Percentiles rank a stretch among this genome's conserved stretches.
Evolutionary conservation across 2,329 filamentous ascomycete genomes (phyloP).

Genomic region (Furcasterigmium sp.): DNA sequence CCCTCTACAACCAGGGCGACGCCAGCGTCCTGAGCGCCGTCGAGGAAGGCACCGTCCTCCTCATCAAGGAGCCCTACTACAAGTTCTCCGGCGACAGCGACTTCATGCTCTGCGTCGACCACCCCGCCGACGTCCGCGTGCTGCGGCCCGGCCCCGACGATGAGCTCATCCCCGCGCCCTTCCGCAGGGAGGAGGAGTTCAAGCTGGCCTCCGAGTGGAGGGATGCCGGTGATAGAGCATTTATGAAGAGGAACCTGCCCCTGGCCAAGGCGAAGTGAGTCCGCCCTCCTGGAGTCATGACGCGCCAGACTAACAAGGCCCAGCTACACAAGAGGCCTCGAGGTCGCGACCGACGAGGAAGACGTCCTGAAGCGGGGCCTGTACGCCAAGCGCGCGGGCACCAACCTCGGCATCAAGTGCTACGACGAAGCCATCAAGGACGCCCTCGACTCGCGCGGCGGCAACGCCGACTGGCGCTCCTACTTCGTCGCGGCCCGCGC

Average conservation of each 20-base stretch:
- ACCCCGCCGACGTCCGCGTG: constrained; percentile 25
- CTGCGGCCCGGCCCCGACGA: constrained; percentile 20
- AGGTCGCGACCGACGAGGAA: constrained; percentile 12
- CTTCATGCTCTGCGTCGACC: constrained; percentile 28
- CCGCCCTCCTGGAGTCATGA: neutral
- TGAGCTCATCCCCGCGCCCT: constrained; percentile 20
- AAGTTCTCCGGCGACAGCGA: constrained; percentile 22
- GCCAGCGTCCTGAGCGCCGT: constrained; percentile 23
- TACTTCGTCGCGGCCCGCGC: constrained; percentile 27
- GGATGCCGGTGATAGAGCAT: constrained; percentile 13
- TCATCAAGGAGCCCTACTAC: constrained; percentile 31
- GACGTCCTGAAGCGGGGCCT: constrained; percentile 14
- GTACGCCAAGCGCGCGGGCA: constrained; percentile 23
- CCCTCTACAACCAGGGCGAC: constrained; percentile 30
- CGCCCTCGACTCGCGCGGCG: constrained; percentile 20
- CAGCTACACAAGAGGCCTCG: constrained; percentile 28
- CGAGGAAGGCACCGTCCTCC: constrained; percentile 23
- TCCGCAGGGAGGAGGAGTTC: constrained; percentile 14
- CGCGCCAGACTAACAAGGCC: neutral
- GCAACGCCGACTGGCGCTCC: constrained; percentile 22
- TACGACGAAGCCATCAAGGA: constrained; percentile 26
- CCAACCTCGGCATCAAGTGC: constrained; percentile 23
- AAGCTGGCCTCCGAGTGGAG: constrained; percentile 12
- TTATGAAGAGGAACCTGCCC: constrained; percentile 23
- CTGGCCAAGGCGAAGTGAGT: constrained; percentile 25